phyloP scores from a whole-genome alignment of 345 rosid species.

The Pistacia vera region DNA sequence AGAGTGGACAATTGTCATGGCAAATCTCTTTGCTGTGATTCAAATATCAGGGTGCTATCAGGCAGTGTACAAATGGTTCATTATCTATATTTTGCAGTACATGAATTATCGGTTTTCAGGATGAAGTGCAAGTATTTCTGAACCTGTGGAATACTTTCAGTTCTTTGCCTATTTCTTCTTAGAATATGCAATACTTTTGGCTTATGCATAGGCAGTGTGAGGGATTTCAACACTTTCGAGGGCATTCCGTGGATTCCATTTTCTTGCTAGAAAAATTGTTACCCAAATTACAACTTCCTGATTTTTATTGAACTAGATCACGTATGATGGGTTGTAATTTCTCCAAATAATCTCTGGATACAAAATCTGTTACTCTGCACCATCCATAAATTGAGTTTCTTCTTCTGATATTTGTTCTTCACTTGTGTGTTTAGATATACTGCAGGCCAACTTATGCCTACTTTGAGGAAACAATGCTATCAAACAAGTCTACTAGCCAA shows the following conservation, averaged over 20 bases:
- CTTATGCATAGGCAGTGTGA: background rate
- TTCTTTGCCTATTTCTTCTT: background rate
- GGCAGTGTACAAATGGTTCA: conserved; percentile 22
- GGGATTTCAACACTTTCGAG: background rate
- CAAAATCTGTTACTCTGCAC: no score
- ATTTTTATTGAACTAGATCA: background rate
- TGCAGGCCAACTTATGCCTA: conserved; percentile 61
- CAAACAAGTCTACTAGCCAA: background rate
- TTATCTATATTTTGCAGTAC: background rate
- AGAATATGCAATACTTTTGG: background rate
- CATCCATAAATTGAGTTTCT: no score
- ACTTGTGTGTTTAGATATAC: conserved; percentile 34
- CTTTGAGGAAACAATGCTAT: conserved; percentile 36
- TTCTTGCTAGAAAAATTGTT: background rate
- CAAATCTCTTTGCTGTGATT: conserved; percentile 48
- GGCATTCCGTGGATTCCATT: background rate
- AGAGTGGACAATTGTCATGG: conserved; percentile 56
- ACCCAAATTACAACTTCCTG: background rate
- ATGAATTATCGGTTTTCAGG: background rate
- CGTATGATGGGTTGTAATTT: background rate
- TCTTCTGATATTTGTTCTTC: background rate
- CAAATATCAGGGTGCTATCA: conserved; percentile 65
- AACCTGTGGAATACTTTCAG: background rate
- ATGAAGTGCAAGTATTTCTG: background rate
- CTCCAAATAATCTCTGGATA: background rate